A percentile compares a stretch with the other conserved stretches of the same genome.
These are phyloP conservation scores for Smittium culicis DNA, from an alignment of 371 early-diverging fungal genomes.

Conservation along the genomic window DNA sequence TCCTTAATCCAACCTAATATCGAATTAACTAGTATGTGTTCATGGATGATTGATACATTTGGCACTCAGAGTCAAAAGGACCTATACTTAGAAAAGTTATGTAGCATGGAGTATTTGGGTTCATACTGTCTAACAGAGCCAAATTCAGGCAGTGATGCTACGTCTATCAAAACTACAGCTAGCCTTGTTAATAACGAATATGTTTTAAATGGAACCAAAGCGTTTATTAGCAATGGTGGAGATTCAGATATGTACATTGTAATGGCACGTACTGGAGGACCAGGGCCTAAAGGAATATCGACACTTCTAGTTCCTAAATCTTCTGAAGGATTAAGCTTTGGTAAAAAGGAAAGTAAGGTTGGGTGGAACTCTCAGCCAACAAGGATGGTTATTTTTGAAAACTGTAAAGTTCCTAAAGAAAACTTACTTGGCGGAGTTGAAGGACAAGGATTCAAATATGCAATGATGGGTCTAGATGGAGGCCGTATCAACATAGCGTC, in stretches of 20 bases:
- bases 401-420: slow-evolving; percentile 37
- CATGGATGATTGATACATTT: slow-evolving; percentile 47
- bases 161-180: slow-evolving; percentile 47
- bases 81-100: slow-evolving; percentile 35
- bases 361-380: slow-evolving; percentile 53
- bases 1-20: slow-evolving; percentile 13
- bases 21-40: slow-evolving; percentile 28
- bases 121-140: slow-evolving; percentile 65
- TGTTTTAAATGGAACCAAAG: slow-evolving; percentile 66
- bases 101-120: slow-evolving; percentile 35
- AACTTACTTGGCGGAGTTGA: slow-evolving; percentile 38
- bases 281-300: slow-evolving; percentile 44
- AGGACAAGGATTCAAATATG: slow-evolving; percentile 47
- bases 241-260: slow-evolving; percentile 43
- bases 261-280: slow-evolving; percentile 50
- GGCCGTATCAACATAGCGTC: slow-evolving; percentile 48
- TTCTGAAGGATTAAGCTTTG: slow-evolving; percentile 42
- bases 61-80: slow-evolving; percentile 35
- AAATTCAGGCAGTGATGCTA: slow-evolving; percentile 65
- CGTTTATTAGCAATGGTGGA: slow-evolving; percentile 50
- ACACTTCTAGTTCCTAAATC: slow-evolving; percentile 43
- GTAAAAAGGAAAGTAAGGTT: slow-evolving; percentile 48
- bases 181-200: slow-evolving; percentile 50
- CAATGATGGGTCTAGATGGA: slow-evolving; percentile 50
- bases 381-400: slow-evolving; percentile 39